Conservation (phyloP, 345 rosid genomes). For the Alliaria petiolata region DNA sequence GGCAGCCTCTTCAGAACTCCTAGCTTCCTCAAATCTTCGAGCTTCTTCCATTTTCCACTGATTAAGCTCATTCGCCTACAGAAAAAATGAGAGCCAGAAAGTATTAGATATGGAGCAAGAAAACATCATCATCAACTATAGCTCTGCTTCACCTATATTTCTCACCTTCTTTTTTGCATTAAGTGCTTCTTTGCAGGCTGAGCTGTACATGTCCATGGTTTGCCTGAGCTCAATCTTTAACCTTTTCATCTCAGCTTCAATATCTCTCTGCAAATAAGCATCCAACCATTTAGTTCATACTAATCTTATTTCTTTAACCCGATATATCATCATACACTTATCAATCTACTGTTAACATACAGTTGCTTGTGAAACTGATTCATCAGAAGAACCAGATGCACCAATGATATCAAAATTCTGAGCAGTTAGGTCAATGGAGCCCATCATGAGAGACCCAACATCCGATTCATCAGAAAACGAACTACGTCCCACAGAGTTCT, state of each 20-base stretch:
- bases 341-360: slow-evolving; percentile 32
- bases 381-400: slow-evolving; percentile 32
- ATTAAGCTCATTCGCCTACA: slow-evolving; percentile 68
- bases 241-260: slow-evolving; percentile 88
- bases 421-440: slow-evolving; percentile 40
- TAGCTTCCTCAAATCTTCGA: slow-evolving; percentile 66
- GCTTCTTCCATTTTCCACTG: slow-evolving; percentile 71
- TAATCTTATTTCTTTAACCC: background rate
- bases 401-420: slow-evolving; percentile 32
- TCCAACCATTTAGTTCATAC: slow-evolving; percentile 4
- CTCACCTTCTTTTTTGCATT: slow-evolving; percentile 65
- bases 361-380: slow-evolving; percentile 22
- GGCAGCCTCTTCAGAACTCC: slow-evolving; percentile 70
- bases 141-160: slow-evolving; percentile 23
- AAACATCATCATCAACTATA: background rate
- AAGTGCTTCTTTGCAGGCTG: slow-evolving; percentile 90
- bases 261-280: slow-evolving; percentile 44
- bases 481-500: slow-evolving; percentile 23
- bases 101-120: slow-evolving; percentile 3
- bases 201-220: slow-evolving; percentile 87
- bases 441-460: slow-evolving; percentile 13
- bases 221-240: slow-evolving; percentile 82
- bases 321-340: background rate
- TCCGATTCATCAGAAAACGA: slow-evolving; percentile 38
- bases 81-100: background rate